phyloP scores from a whole-genome alignment of 495 filamentous ascomycete genomes.

The Niebla homalea region DNA sequence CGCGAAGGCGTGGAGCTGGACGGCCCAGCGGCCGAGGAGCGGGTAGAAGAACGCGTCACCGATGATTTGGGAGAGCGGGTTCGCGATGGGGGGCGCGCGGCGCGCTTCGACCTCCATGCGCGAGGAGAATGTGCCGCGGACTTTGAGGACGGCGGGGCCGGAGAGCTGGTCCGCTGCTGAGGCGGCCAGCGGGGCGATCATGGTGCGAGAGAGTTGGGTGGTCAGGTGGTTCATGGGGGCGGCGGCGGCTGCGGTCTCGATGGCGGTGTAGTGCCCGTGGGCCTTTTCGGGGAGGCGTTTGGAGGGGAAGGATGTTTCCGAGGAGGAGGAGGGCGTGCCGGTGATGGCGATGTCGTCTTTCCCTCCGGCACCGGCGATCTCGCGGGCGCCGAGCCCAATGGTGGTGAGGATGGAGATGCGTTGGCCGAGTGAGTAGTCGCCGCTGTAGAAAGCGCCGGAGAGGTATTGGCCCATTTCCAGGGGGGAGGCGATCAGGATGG shows the following conservation, averaged over 20 bases:
- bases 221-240: constrained; percentile 47
- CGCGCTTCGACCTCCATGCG: constrained; percentile 57
- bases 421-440: constrained; percentile 78
- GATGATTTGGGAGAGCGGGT: constrained; percentile 62
- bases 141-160: constrained; percentile 73
- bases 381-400: constrained; percentile 72
- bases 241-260: constrained; percentile 27
- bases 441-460: constrained; percentile 72
- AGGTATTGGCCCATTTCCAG: constrained; percentile 72
- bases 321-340: constrained; percentile 24
- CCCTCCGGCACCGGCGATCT: constrained; percentile 67
- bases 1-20: constrained; percentile 31
- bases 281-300: constrained; percentile 49
- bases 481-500: constrained; percentile 63
- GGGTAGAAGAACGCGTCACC: constrained; percentile 74
- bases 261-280: constrained; percentile 34
- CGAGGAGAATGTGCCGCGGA: constrained; percentile 56
- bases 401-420: constrained; percentile 67
- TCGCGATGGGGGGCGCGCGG: constrained; percentile 51
- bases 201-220: constrained; percentile 36
- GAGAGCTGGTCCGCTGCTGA: constrained; percentile 48
- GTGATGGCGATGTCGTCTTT: constrained; percentile 38
- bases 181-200: constrained; percentile 69
- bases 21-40: constrained; percentile 36
- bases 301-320: constrained; percentile 50